phyloP scores from a whole-genome alignment of 305 asterid species.

The Plantago coronopus region DNA sequence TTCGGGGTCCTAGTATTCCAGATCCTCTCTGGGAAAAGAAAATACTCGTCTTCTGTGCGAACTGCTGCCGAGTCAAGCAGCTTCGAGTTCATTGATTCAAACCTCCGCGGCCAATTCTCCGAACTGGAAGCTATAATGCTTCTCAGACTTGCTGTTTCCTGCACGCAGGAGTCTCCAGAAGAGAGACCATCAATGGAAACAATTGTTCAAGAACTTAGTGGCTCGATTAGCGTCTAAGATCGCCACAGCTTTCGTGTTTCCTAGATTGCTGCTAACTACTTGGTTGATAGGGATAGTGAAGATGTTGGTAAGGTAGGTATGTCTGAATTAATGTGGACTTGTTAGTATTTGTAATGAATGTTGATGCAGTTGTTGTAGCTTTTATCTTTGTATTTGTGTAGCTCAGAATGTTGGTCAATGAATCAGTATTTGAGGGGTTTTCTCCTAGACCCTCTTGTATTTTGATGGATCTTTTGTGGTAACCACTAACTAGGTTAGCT shows the following conservation, averaged over 20 bases:
- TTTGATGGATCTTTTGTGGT: not conserved
- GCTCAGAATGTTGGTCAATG: constrained; percentile 14
- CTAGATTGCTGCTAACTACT: constrained; percentile 34
- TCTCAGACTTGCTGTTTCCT: constrained; percentile 50
- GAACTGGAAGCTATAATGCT: constrained; percentile 53
- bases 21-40: constrained; percentile 68
- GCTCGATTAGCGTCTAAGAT: constrained; percentile 14
- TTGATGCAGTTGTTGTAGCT: constrained; percentile 19
- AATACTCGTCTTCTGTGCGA: constrained; percentile 35
- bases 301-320: constrained; percentile 15
- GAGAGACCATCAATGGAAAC: constrained; percentile 68
- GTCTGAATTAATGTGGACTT: constrained; percentile 15
- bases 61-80: constrained; percentile 47
- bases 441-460: constrained; percentile 21
- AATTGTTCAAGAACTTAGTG: constrained; percentile 39
- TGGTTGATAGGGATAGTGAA: constrained; percentile 12
- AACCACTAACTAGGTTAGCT: too few species aligned
- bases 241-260: too few species aligned
- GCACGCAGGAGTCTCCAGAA: constrained; percentile 66
- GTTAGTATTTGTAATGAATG: constrained; percentile 8
- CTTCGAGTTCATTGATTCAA: constrained; percentile 55
- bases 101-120: constrained; percentile 44
- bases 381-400: constrained; percentile 16
- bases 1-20: constrained; percentile 83
- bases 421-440: constrained; percentile 10